Conservation (phyloP, 1,284 basidiomycete species). For the Sphagnurus paluster region DNA sequence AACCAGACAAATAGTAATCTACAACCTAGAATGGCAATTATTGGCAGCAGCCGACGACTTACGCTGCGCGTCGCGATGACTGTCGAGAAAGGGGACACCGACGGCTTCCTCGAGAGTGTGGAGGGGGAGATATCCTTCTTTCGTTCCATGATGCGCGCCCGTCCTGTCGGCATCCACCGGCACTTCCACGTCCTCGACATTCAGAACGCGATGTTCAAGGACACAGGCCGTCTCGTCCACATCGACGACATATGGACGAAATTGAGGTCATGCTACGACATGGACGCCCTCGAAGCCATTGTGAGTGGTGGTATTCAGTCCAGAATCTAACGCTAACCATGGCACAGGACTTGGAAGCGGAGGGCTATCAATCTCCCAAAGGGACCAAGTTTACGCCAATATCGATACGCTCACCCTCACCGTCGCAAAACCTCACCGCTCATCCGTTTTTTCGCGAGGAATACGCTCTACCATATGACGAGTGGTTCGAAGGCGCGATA, state of each 20-base stretch:
- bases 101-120: slow-evolving; percentile 60
- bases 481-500: slow-evolving; percentile 56
- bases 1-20: slow-evolving; percentile 2
- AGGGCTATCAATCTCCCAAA: slow-evolving; percentile 54
- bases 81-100: slow-evolving; percentile 14
- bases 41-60: slow-evolving; percentile 1
- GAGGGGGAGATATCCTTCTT: slow-evolving; percentile 83
- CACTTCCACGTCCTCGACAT: slow-evolving; percentile 80
- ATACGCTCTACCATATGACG: slow-evolving; percentile 61
- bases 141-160: slow-evolving; percentile 70
- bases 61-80: slow-evolving; percentile 16
- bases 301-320: slow-evolving; percentile 42
- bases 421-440: slow-evolving; percentile 59
- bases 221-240: slow-evolving; percentile 64
- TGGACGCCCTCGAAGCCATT: slow-evolving; percentile 75
- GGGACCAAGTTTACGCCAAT: slow-evolving; percentile 48
- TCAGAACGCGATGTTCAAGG: slow-evolving; percentile 66
- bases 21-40: slow-evolving; percentile 7
- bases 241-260: slow-evolving; percentile 75
- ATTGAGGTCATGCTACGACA: slow-evolving; percentile 69
- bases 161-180: slow-evolving; percentile 77
- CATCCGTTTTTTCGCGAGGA: slow-evolving; percentile 75
- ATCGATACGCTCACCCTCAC: slow-evolving; percentile 59
- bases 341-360: slow-evolving; percentile 54
- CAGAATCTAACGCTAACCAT: background rate